phyloP scores from a whole-genome alignment of 2,329 filamentous ascomycete genomes.

The Alternaria infectoria region DNA sequence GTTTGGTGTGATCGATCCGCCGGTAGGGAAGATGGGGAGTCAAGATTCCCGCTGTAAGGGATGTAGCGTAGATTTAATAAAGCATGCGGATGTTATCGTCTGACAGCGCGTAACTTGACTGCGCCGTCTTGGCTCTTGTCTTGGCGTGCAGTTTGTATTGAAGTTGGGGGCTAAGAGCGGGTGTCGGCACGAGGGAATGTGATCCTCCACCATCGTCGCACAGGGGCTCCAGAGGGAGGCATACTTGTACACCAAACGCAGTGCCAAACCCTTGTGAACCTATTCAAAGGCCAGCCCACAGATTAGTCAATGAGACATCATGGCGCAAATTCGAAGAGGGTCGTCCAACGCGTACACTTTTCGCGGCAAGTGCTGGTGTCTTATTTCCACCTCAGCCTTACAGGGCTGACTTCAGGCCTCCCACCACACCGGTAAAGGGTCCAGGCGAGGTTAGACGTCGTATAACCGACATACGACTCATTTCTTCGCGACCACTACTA shows the following conservation, averaged over 20 bases:
- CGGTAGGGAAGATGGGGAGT: not conserved
- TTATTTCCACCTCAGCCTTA: not conserved
- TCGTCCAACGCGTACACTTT: not conserved
- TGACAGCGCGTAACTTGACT: not conserved
- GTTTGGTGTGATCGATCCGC: not conserved
- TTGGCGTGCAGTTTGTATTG: not conserved
- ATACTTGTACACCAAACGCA: not conserved
- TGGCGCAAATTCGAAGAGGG: not conserved
- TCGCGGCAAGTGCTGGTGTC: not conserved
- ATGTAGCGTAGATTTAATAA: not conserved
- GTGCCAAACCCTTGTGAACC: not conserved
- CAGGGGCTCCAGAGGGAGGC: not conserved
- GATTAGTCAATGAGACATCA: not conserved
- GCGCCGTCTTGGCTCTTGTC: not conserved
- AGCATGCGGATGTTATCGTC: not conserved
- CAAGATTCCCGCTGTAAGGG: not conserved
- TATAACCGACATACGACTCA: not conserved
- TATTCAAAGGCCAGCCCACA: not conserved
- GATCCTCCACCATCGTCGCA: not conserved
- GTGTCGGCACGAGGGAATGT: not conserved
- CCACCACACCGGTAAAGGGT: not conserved
- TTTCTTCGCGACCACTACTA: slow-evolving; percentile 49
- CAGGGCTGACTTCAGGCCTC: not conserved
- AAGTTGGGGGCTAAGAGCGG: not conserved
- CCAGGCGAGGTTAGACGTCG: not conserved